A percentile compares a stretch with the other conserved stretches of the same genome.
Conservation (phyloP, 345 rosid species). For the Bretschneidera sinensis region DNA sequence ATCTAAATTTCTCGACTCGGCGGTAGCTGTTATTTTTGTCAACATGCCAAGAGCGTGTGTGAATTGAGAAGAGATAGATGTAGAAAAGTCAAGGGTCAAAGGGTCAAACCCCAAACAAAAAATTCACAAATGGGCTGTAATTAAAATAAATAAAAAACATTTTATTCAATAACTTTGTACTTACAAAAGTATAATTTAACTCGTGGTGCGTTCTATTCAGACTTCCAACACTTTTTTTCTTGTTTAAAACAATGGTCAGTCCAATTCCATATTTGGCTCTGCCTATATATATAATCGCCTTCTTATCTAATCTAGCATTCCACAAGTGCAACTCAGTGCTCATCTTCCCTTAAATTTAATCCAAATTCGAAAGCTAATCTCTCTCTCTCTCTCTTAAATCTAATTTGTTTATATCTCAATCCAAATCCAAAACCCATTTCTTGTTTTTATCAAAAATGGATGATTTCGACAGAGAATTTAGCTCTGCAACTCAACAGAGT, state of each 20-base stretch:
- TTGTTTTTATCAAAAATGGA: constrained; percentile 48
- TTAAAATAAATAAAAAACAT: constrained; percentile 7
- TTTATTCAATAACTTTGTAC: too few relatives aligned
- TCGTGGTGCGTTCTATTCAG: constrained; percentile 35
- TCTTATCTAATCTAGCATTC: neutral
- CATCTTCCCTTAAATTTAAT: neutral
- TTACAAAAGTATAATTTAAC: too few relatives aligned
- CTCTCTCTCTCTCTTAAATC: too few relatives aligned
- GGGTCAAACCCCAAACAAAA: constrained; percentile 40
- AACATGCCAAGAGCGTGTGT: constrained; percentile 18
- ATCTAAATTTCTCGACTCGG: too few relatives aligned
- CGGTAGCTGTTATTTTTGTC: too few relatives aligned
- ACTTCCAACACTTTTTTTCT: constrained; percentile 16
- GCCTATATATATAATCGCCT: constrained; percentile 24
- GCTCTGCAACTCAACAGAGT: constrained; percentile 17
- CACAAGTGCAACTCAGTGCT: constrained; percentile 3
- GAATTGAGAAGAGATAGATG: constrained; percentile 26
- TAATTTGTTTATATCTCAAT: neutral
- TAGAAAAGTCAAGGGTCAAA: constrained; percentile 62
- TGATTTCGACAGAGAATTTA: constrained; percentile 27
- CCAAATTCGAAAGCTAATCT: neutral
- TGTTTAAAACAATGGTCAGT: constrained; percentile 4
- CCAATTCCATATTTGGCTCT: constrained; percentile 17
- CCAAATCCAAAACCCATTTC: neutral
- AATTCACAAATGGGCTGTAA: constrained; percentile 15